Percentiles rank a stretch among this genome's conserved stretches.
Conservation (phyloP, 163 green algal genomes). For the Scenedesmus sp. region DNA sequence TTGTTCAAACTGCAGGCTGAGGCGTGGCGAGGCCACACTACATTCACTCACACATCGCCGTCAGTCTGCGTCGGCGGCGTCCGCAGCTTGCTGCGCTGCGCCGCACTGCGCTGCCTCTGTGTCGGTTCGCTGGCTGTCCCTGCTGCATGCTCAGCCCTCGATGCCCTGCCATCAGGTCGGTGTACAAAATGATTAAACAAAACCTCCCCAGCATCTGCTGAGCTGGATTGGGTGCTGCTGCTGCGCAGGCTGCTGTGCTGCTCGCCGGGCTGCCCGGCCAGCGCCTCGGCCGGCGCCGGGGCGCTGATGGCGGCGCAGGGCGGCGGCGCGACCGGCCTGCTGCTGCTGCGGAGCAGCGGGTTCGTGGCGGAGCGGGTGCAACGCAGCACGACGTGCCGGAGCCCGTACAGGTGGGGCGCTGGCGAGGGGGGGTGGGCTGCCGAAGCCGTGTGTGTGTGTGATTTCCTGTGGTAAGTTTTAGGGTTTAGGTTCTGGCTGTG, state of each 20-base stretch:
- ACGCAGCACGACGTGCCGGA: not conserved
- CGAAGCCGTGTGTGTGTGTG: too few relatives aligned
- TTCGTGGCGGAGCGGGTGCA: not conserved
- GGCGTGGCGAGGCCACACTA: too few relatives aligned
- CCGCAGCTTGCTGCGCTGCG: too few relatives aligned
- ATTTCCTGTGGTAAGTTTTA: too few relatives aligned
- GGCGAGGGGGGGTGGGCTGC: too few relatives aligned
- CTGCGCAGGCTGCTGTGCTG: constrained; percentile 31
- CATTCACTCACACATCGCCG: too few relatives aligned
- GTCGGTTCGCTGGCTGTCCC: too few relatives aligned
- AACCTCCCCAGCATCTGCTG: not conserved
- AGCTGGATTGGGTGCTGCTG: too few relatives aligned
- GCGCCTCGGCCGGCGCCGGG: not conserved
- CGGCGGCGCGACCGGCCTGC: constrained; percentile 10
- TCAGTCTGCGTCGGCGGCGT: too few relatives aligned
- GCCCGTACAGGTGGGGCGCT: not conserved
- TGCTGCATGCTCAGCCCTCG: not conserved
- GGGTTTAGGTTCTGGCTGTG: too few relatives aligned
- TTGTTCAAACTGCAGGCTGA: not conserved
- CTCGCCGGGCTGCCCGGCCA: not conserved
- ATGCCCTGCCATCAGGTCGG: not conserved
- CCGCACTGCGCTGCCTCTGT: too few relatives aligned
- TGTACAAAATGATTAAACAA: not conserved
- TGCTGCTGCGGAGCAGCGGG: constrained; percentile 16
- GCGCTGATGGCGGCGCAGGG: not conserved